phyloP scores from a whole-genome alignment of 306 rosid genomes.

The Vigna unguiculata region DNA sequence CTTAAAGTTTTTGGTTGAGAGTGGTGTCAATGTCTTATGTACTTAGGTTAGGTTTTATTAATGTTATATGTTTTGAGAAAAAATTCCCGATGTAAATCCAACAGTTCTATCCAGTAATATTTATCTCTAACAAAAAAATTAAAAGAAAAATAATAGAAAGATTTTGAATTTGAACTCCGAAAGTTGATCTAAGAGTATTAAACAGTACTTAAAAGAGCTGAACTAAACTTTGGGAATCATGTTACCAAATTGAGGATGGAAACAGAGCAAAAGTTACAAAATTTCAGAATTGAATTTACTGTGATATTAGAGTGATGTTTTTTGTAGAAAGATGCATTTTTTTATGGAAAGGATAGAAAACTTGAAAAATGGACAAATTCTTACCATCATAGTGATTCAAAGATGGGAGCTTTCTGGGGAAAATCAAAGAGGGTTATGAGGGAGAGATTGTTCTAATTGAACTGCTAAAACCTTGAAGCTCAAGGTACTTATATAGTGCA shows the following conservation, averaged over 20 bases:
- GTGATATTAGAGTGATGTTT: too few species aligned
- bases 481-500: constrained; percentile 33
- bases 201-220: not conserved
- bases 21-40: too few species aligned
- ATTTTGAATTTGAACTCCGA: not conserved
- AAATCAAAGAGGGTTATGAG: not conserved
- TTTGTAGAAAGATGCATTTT: too few species aligned
- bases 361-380: not conserved
- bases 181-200: constrained; percentile 7
- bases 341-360: not conserved
- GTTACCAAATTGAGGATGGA: not conserved
- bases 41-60: too few species aligned
- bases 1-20: too few species aligned
- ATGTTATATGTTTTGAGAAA: too few species aligned
- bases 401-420: not conserved
- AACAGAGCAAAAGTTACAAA: not conserved
- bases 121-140: too few species aligned
- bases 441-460: not conserved
- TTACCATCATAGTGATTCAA: constrained; percentile 48
- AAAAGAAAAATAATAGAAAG: not conserved
- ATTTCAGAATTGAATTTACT: not conserved
- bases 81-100: too few species aligned
- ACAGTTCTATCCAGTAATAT: too few species aligned
- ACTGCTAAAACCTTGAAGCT: constrained; percentile 5
- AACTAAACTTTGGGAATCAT: too few species aligned